Evolutionary conservation across 768 basidiomycete species (phyloP).

Genomic region (Suillus bovinus): DNA sequence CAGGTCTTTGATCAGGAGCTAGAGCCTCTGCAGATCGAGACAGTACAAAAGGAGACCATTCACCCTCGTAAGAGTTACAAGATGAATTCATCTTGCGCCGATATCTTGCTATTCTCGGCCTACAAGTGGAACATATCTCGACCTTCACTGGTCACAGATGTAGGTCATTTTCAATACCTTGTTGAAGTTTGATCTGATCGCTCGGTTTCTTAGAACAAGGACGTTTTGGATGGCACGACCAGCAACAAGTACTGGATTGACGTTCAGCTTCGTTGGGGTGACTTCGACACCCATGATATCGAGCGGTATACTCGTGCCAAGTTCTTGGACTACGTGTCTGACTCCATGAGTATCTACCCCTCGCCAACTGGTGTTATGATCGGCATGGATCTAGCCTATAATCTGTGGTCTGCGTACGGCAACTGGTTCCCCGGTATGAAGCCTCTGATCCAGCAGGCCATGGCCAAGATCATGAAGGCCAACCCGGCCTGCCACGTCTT

Average conservation of each 20-base stretch:
- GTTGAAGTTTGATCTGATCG: slow-evolving; percentile 11
- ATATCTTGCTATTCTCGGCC: slow-evolving; percentile 95
- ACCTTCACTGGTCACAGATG: slow-evolving; percentile 93
- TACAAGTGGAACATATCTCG: slow-evolving; percentile 99
- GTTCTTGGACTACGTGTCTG: slow-evolving; percentile 97
- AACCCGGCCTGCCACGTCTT: slow-evolving; percentile 97
- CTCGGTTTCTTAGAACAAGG: slow-evolving; percentile 64
- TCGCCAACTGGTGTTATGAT: slow-evolving; percentile 99
- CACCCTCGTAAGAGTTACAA: slow-evolving; percentile 99
- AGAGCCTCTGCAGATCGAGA: slow-evolving; percentile 97
- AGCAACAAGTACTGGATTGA: slow-evolving; percentile 99
- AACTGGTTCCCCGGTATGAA: slow-evolving; percentile 99
- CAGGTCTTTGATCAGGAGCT: slow-evolving; percentile 99
- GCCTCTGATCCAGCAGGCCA: slow-evolving; percentile 95
- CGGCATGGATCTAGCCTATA: slow-evolving; percentile 98
- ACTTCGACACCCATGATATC: slow-evolving; percentile 99
- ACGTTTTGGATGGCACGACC: slow-evolving; percentile 95
- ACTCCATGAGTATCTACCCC: slow-evolving; percentile 99
- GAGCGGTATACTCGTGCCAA: slow-evolving; percentile 99
- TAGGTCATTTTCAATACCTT: slow-evolving; percentile 35
- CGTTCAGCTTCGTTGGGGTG: slow-evolving; percentile 94
- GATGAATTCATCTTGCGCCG: slow-evolving; percentile 99
- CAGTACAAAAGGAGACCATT: slow-evolving; percentile 99
- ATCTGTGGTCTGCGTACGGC: slow-evolving; percentile 97
- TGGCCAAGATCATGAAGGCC: slow-evolving; percentile 99